phyloP scores from a whole-genome alignment of 1,139 yeast species.

The Lodderomyces parapsilosis region DNA sequence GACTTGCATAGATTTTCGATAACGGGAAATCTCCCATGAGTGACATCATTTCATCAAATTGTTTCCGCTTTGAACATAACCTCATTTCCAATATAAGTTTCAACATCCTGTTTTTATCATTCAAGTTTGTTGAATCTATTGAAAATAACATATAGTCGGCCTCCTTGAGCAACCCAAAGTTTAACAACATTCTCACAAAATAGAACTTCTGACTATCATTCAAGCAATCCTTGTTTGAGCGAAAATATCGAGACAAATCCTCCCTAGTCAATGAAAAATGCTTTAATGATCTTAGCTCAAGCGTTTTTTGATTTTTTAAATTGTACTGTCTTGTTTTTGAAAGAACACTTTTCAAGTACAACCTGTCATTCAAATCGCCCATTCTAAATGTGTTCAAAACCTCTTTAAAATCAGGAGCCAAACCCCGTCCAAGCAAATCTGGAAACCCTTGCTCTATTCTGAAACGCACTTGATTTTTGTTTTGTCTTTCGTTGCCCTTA shows the following conservation, averaged over 20 bases:
- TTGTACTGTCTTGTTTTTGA: constrained; percentile 20
- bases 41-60: constrained; percentile 20
- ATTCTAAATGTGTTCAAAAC: constrained; percentile 30
- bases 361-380: constrained; percentile 9
- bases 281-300: constrained; percentile 23
- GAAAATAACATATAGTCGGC: constrained; percentile 24
- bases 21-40: constrained; percentile 31
- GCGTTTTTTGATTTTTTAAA: constrained; percentile 16
- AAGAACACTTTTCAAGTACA: constrained; percentile 19
- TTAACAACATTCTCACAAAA: constrained; percentile 32
- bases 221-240: constrained; percentile 14
- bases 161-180: constrained; percentile 25
- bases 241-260: constrained; percentile 19
- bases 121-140: constrained; percentile 23
- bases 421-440: constrained; percentile 33
- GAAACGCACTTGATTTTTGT: constrained; percentile 28
- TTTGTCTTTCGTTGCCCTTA: background rate
- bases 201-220: constrained; percentile 31
- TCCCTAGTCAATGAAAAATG: constrained; percentile 18
- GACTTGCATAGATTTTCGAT: constrained; percentile 30
- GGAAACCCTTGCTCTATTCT: constrained; percentile 35
- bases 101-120: constrained; percentile 26
- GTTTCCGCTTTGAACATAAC: constrained; percentile 18
- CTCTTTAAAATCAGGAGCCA: constrained; percentile 33
- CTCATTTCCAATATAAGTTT: constrained; percentile 25